phyloP scores from a whole-genome alignment of 2,329 filamentous ascomycete species.

The Elsinoe arachidis region DNA sequence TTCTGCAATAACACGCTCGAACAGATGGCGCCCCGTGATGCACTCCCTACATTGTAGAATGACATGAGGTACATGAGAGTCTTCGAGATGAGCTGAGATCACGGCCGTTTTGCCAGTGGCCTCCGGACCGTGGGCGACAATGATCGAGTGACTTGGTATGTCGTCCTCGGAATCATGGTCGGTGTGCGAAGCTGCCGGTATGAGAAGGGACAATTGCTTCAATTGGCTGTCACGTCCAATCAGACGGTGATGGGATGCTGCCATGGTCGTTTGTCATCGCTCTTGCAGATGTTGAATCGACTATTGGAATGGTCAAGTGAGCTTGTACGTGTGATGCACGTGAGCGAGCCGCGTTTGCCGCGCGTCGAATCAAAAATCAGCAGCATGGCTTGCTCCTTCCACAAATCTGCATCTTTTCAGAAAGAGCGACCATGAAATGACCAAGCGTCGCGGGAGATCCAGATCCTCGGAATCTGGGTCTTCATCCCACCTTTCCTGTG shows the following conservation, averaged over 20 bases:
- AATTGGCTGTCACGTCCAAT: constrained; percentile 39
- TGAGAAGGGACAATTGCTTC: constrained; percentile 36
- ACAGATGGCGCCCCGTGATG: constrained; percentile 67
- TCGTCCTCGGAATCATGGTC: not conserved
- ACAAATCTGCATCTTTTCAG: not conserved
- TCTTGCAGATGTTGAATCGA: not conserved
- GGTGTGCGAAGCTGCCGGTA: constrained; percentile 21
- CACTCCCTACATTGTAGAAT: constrained; percentile 65
- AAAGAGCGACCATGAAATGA: constrained; percentile 12
- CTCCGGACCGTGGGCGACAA: constrained; percentile 76
- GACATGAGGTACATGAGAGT: constrained; percentile 45
- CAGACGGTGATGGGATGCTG: not conserved
- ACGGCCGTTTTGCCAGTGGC: constrained; percentile 80
- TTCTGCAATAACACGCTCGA: constrained; percentile 59
- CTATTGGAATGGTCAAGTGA: not conserved
- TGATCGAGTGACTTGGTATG: constrained; percentile 54
- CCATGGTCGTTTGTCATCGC: not conserved
- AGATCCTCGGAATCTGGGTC: constrained; percentile 12
- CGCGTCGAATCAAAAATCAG: not conserved
- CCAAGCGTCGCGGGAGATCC: constrained; percentile 12
- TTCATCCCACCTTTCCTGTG: not conserved
- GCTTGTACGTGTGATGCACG: not conserved
- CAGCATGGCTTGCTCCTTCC: not conserved
- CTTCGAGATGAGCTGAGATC: constrained; percentile 51
- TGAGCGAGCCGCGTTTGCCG: constrained; percentile 5